These are phyloP conservation scores for Ceratocystis lukuohia DNA, from an alignment of 2,329 filamentous ascomycete species.

Conservation along the genomic window DNA sequence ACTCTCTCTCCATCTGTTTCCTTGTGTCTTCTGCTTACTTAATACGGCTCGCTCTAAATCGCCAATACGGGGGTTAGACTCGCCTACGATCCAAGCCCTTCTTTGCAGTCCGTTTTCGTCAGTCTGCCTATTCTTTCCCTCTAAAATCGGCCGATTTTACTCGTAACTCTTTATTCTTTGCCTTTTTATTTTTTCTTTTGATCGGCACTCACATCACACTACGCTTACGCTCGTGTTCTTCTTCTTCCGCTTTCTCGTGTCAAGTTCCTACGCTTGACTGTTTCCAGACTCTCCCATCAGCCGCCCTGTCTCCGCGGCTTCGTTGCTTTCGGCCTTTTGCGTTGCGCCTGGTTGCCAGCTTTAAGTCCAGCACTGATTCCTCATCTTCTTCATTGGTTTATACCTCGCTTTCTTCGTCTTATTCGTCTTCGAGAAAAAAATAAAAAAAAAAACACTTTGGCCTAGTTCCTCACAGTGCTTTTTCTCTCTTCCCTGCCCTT, in stretches of 20 bases:
- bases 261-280: constrained; percentile 5
- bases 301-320: not conserved
- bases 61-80: not conserved
- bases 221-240: not conserved
- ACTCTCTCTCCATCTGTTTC: not conserved
- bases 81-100: not conserved
- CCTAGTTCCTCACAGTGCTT: not conserved
- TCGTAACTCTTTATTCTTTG: not conserved
- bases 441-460: too few species aligned
- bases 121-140: not conserved
- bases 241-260: constrained; percentile 10
- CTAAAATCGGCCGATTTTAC: not conserved
- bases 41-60: not conserved
- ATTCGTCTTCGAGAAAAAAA: not conserved
- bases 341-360: not conserved
- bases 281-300: not conserved
- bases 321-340: not conserved
- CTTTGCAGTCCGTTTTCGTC: not conserved
- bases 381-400: not conserved
- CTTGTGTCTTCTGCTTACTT: not conserved
- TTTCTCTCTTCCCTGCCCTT: not conserved
- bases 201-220: too few species aligned
- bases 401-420: not conserved
- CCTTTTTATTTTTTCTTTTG: not conserved
- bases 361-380: not conserved